phyloP scores from a whole-genome alignment of 257 asterid genomes.

The Solanum sparsipilum region DNA sequence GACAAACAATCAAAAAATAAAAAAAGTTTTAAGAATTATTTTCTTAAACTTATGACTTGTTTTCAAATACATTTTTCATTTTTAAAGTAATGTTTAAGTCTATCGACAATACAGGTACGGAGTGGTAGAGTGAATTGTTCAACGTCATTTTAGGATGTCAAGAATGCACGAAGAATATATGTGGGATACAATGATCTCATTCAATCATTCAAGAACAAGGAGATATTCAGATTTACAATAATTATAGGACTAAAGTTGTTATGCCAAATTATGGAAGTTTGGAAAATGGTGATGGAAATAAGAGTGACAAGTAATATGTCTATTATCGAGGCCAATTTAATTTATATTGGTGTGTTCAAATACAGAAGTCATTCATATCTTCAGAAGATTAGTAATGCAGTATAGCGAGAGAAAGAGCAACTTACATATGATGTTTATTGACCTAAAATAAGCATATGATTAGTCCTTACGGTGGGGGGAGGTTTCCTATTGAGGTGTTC shows the following conservation, averaged over 20 bases:
- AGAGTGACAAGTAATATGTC: not conserved
- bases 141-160: not conserved
- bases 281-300: not conserved
- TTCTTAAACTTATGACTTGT: not conserved
- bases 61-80: not conserved
- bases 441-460: not conserved
- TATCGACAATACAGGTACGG: not conserved
- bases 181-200: not conserved
- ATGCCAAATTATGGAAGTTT: not conserved
- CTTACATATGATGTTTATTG: not conserved
- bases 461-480: not conserved
- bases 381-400: not conserved
- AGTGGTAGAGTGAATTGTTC: not conserved
- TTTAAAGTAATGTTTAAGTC: not conserved
- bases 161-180: not conserved
- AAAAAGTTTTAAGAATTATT: not conserved
- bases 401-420: not conserved
- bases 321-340: not conserved
- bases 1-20: not conserved
- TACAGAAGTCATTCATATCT: not conserved
- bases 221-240: not conserved
- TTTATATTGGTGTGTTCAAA: not conserved
- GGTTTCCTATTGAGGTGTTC: no score
- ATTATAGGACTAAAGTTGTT: not conserved
- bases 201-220: no score